Conservation (phyloP, 202 grass and related monocot genomes). For the Tripidium arundinaceum region DNA sequence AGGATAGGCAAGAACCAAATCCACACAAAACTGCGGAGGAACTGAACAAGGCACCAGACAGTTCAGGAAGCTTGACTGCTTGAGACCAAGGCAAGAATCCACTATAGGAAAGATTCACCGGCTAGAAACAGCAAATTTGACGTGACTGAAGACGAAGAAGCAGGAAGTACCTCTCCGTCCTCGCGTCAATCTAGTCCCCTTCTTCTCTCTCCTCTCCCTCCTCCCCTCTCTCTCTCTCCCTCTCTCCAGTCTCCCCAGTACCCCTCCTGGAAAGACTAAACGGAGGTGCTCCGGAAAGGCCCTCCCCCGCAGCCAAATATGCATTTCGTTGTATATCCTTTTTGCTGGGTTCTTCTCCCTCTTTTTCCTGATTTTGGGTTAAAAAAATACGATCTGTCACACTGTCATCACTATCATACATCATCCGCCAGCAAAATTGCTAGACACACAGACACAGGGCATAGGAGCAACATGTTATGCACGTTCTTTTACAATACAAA, state of each 20-base stretch:
- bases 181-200: background rate
- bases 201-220: background rate
- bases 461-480: background rate
- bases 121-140: slow-evolving; percentile 16
- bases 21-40: background rate
- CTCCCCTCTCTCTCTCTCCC: background rate
- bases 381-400: slow-evolving; percentile 25
- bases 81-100: slow-evolving; percentile 16
- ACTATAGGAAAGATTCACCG: background rate
- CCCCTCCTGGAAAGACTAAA: background rate
- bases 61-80: background rate
- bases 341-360: background rate
- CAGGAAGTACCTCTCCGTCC: slow-evolving; percentile 29
- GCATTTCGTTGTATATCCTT: background rate
- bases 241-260: background rate
- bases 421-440: background rate
- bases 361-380: background rate
- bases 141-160: background rate
- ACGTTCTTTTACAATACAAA: background rate
- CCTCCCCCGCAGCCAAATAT: slow-evolving; percentile 6
- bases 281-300: background rate
- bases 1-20: slow-evolving; percentile 13
- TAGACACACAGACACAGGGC: slow-evolving; percentile 9
- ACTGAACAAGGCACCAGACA: background rate
- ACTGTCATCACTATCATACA: background rate